These are phyloP conservation scores for Sugiyamaella xylanicola DNA, from an alignment of 1,139 yeast genomes.

Conservation along the genomic window DNA sequence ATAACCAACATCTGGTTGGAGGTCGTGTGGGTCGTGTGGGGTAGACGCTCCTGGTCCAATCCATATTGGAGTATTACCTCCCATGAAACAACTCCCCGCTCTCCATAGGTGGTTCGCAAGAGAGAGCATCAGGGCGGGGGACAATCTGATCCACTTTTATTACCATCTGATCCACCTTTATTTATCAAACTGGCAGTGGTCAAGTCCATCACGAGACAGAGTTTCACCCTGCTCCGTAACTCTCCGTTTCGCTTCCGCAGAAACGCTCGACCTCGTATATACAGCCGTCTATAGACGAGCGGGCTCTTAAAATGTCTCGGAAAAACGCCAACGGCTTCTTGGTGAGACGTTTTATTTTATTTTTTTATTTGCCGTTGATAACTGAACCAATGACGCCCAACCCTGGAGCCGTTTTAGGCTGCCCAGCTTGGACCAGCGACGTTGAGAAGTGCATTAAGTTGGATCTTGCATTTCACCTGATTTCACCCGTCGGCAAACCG, in stretches of 20 bases:
- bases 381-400: not conserved
- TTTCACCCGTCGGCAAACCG: not conserved
- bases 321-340: not conserved
- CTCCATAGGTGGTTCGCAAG: too few species aligned
- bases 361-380: not conserved
- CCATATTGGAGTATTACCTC: too few species aligned
- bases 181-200: too few species aligned
- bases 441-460: not conserved
- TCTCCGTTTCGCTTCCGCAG: not conserved
- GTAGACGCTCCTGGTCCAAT: not conserved
- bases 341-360: not conserved
- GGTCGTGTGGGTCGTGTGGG: not conserved
- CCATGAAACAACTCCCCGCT: too few species aligned
- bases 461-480: not conserved
- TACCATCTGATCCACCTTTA: too few species aligned
- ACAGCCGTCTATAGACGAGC: not conserved
- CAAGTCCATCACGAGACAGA: too few species aligned
- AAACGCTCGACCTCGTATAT: not conserved
- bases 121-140: too few species aligned
- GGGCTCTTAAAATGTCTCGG: not conserved
- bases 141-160: too few species aligned
- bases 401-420: not conserved
- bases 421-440: not conserved
- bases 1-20: not conserved
- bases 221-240: not conserved